Evolutionary conservation across 1,284 basidiomycete genomes (phyloP), one percentile per base, ranked within the genome.

Genomic region (Veloporphyrellus conicus): DNA sequence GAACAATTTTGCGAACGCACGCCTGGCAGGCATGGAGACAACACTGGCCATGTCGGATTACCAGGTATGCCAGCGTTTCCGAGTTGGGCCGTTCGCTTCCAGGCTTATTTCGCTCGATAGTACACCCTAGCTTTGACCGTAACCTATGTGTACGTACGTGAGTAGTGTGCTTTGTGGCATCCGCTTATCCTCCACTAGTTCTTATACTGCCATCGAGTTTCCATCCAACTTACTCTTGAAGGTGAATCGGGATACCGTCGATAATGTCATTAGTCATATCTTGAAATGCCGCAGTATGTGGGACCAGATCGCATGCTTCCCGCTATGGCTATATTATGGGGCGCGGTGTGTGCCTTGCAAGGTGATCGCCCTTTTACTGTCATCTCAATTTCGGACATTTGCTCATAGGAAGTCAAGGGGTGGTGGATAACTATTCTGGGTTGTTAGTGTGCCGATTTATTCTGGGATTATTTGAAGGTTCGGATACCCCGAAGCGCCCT

Each of bases 371-470:
- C 18, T 6, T 29, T n/a, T 12, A 20, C 6, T 14, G 3, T 33
- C 29, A 12, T 28, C 4, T 35, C 19, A 40, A 28, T 20, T 31
- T 31, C 19, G 12, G 31, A 44, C n/a, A 62, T 16, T 34, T 38
- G 19, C 34, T 52, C 5, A 53, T 40, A 4, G 6, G 22, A 25
- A 34, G 3, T 14, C 7, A 52, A 81, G 81, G 84, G 10, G 57
- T 77, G 6, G 78, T 85, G 3, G 68, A 62, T 20, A 71, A 60
- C 22, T 82, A 82, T 53, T 51, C 63, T 2, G 78, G 78, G 8
- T 69, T 87, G 0, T 67, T 84, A 9, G 75, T 70, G 2, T 78
- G 77, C 39, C 75, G 84, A 2, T 82, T 86, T 65, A 82, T 85
- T 63, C 67, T 86, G 14, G 84, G 84, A 5, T 59, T 84, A 14